Conservation (phyloP, 345 rosid genomes). For the Citrus glauca region DNA sequence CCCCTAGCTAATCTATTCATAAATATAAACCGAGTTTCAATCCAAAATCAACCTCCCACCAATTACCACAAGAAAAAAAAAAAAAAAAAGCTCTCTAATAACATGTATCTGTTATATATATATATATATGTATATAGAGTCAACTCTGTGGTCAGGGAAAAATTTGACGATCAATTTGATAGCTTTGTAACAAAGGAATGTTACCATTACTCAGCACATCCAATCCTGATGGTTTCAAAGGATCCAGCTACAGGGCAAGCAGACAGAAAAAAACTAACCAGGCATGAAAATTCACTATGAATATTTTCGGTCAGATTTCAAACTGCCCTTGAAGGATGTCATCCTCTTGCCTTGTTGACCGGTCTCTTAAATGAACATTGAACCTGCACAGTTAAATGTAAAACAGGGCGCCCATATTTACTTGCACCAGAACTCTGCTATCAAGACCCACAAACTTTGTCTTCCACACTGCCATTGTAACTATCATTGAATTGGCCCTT, state of each 20-base stretch:
- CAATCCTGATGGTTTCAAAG: background rate
- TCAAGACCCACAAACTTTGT: background rate
- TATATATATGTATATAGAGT: too few species aligned
- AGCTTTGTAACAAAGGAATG: background rate
- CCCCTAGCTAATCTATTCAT: too few species aligned
- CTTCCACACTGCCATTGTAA: background rate
- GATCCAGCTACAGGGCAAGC: background rate
- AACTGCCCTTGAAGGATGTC: background rate
- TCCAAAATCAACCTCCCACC: too few species aligned
- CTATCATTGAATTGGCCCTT: conserved; percentile 38
- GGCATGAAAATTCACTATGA: background rate
- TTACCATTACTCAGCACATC: background rate
- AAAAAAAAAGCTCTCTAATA: too few species aligned
- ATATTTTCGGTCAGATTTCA: background rate
- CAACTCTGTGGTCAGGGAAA: background rate
- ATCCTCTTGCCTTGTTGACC: background rate
- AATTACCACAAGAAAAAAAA: too few species aligned
- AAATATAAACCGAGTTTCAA: too few species aligned
- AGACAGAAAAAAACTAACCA: background rate
- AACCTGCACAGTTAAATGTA: background rate
- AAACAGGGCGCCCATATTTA: background rate
- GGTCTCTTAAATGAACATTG: background rate
- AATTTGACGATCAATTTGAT: too few species aligned
- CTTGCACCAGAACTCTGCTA: background rate
- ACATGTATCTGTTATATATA: too few species aligned